Percentiles rank a stretch among this genome's conserved stretches.
phyloP scores from a whole-genome alignment of 2,329 filamentous ascomycete species.

The Phialophora expanda region DNA sequence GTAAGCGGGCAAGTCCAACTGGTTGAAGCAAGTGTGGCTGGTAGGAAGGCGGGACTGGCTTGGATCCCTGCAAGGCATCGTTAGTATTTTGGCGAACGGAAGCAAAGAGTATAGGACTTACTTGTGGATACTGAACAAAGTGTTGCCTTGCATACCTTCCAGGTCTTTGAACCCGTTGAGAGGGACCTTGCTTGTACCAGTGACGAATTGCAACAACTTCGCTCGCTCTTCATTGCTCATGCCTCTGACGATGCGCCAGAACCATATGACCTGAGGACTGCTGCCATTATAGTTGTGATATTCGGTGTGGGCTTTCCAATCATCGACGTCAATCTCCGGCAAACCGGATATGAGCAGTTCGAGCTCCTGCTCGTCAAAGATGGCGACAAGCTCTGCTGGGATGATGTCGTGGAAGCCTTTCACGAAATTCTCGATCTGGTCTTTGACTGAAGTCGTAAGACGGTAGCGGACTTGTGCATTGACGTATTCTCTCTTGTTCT shows the following conservation, averaged over 20 bases:
- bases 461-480: constrained; percentile 93
- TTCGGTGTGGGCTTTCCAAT: constrained; percentile 99
- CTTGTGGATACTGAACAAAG: constrained; percentile 97
- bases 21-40: constrained; percentile 99
- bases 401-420: constrained; percentile 98
- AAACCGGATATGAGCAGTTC: constrained; percentile 95
- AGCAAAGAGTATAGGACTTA: constrained; percentile 19
- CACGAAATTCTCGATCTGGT: constrained; percentile 91
- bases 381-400: constrained; percentile 87
- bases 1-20: constrained; percentile 97
- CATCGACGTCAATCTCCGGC: constrained; percentile 95
- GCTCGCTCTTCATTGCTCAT: constrained; percentile 99
- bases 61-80: constrained; percentile 33
- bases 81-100: constrained; percentile 12
- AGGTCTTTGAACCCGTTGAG: constrained; percentile 98
- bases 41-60: constrained; percentile 87
- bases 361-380: constrained; percentile 98
- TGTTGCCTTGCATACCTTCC: constrained; percentile 98
- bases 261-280: constrained; percentile 98
- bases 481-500: constrained; percentile 98
- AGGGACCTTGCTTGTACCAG: constrained; percentile 96
- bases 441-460: constrained; percentile 86
- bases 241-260: constrained; percentile 95
- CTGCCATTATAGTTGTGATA: constrained; percentile 97
- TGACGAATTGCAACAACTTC: constrained; percentile 96